Conservation (phyloP, 352 stramenopile genomes). For the Pythium monospermum region DNA sequence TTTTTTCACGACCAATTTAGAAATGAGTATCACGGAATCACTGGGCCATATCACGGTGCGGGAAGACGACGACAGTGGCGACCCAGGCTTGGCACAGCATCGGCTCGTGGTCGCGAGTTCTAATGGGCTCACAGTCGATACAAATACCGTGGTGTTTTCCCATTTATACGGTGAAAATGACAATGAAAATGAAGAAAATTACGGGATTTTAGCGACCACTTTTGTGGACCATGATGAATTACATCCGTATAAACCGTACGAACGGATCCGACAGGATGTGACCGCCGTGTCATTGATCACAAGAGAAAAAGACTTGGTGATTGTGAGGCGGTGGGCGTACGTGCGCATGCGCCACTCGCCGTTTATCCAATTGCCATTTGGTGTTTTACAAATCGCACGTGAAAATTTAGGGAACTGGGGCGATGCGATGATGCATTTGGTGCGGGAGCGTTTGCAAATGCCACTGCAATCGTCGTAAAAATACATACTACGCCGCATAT, state of each 20-base stretch:
- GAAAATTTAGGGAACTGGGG: conserved; percentile 41
- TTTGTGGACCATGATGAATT: conserved; percentile 41
- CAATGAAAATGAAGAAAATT: conserved; percentile 24
- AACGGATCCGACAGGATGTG: conserved; percentile 41
- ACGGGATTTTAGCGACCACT: conserved; percentile 27
- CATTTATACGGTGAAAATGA: conserved; percentile 23
- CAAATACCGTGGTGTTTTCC: conserved; percentile 20
- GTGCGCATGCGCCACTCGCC: conserved; percentile 29
- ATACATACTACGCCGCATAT: neutral
- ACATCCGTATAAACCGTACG: conserved; percentile 32
- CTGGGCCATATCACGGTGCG: conserved; percentile 66
- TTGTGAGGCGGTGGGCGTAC: conserved; percentile 31
- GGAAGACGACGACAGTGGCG: conserved; percentile 55
- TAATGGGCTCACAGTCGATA: conserved; percentile 28
- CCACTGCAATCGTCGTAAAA: neutral
- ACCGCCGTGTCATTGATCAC: conserved; percentile 34
- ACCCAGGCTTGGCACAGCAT: conserved; percentile 37
- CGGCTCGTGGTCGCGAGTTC: conserved; percentile 39
- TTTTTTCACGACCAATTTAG: conserved; percentile 55
- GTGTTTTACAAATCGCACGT: conserved; percentile 29
- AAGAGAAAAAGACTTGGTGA: conserved; percentile 18
- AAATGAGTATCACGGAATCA: conserved; percentile 67
- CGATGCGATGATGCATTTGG: conserved; percentile 42
- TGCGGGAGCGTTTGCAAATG: conserved; percentile 24
- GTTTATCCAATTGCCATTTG: conserved; percentile 28